Evolutionary conservation across 139 green algal species (phyloP).

Genomic region (Coelastrella sp.): DNA sequence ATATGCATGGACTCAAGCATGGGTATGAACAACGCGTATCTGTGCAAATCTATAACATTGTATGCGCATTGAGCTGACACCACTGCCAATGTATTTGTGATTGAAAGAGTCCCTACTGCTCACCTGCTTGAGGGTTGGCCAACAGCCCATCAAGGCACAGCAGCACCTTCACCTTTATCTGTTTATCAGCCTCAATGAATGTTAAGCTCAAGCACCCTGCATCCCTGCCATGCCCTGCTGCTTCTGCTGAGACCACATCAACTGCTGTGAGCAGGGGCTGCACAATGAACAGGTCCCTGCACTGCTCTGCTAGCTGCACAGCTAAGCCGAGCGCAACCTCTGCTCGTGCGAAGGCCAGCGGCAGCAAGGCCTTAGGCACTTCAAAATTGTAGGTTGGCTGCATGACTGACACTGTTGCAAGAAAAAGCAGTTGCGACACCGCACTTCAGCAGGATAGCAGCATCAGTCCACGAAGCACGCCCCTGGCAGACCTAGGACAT

Average conservation of each 20-base stretch:
- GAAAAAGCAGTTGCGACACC: not conserved
- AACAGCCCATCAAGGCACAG: conserved; percentile 20
- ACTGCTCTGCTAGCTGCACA: conserved; percentile 19
- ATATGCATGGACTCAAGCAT: not conserved
- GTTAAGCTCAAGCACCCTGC: not conserved
- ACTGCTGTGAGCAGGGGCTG: conserved; percentile 33
- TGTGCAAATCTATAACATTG: not conserved
- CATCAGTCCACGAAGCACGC: not conserved
- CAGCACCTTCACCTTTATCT: conserved; percentile 1
- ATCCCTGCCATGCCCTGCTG: not conserved
- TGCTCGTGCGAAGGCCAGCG: not conserved
- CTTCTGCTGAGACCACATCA: not conserved
- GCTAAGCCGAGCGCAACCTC: conserved; percentile 12
- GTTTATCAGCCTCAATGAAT: conserved; percentile 6
- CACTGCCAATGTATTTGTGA: not conserved
- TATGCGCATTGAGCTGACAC: not conserved
- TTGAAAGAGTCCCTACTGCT: not conserved
- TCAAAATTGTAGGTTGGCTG: not conserved
- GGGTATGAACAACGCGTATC: not conserved
- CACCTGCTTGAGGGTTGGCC: conserved; percentile 19
- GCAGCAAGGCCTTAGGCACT: conserved; percentile 21
- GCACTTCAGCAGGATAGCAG: not conserved
- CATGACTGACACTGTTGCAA: conserved; percentile 1
- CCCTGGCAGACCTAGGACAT: not conserved
- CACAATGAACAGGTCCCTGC: not conserved